These are phyloP conservation scores for Conticribra guillardii DNA, from an alignment of 108 stramenopile species.

Conservation along the genomic window DNA sequence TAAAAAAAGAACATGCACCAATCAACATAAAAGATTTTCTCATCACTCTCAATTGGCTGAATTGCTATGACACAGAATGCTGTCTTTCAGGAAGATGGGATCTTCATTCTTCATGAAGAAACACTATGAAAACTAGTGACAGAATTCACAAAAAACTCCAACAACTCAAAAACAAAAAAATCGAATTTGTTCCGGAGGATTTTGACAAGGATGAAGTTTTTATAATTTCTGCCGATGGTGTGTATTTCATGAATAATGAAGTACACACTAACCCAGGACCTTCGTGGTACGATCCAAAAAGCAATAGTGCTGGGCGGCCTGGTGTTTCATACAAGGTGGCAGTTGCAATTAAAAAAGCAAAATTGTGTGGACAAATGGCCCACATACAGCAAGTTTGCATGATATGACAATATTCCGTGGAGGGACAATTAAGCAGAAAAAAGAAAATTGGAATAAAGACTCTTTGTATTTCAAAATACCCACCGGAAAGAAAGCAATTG, in stretches of 20 bases:
- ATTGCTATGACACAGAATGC: not conserved
- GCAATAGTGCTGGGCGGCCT: slow-evolving; percentile 37
- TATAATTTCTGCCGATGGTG: not conserved
- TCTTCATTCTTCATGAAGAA: not conserved
- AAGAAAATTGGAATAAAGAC: slow-evolving; percentile 6
- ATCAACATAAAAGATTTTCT: not conserved
- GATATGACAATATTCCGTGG: slow-evolving; percentile 44
- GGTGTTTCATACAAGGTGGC: slow-evolving; percentile 48
- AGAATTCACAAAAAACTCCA: not conserved
- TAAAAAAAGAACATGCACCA: no score
- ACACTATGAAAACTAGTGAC: not conserved
- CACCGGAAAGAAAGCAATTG: not conserved
- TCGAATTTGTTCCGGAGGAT: not conserved
- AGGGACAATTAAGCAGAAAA: not conserved
- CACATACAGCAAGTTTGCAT: slow-evolving; percentile 29
- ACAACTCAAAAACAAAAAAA: not conserved
- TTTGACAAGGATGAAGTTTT: not conserved
- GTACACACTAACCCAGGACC: slow-evolving; percentile 2
- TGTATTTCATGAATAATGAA: slow-evolving; percentile 7
- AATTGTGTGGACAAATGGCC: slow-evolving; percentile 48
- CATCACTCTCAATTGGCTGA: not conserved
- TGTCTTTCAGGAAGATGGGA: not conserved
- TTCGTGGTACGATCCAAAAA: slow-evolving; percentile 46
- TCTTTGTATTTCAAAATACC: slow-evolving; percentile 11
- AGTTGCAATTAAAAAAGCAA: slow-evolving; percentile 11